Percentiles rank a stretch among this genome's conserved stretches.
These are phyloP conservation scores for Hyphopichia buzzinii DNA, from an alignment of 1,139 yeast genomes.

Conservation along the genomic window DNA sequence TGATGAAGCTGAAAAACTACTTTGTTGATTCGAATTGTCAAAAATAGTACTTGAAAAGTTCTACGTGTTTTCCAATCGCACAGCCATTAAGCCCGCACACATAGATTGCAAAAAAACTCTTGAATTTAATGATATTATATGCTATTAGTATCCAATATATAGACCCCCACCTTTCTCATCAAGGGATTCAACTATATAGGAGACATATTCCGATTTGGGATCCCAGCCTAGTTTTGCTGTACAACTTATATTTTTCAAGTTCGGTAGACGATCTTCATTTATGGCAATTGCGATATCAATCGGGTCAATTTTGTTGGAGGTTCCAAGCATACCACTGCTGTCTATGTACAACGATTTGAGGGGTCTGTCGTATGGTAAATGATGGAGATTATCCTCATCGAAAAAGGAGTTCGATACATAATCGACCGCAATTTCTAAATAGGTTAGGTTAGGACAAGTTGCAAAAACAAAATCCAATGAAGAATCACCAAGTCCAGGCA, in stretches of 20 bases:
- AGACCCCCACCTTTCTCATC: conserved; percentile 45
- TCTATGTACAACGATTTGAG: conserved; percentile 66
- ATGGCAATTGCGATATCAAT: conserved; percentile 85
- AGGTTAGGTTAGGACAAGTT: conserved; percentile 69
- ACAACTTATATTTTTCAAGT: conserved; percentile 59
- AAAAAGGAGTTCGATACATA: conserved; percentile 69
- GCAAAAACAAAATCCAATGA: conserved; percentile 72
- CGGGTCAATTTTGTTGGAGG: conserved; percentile 78
- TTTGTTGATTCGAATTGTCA: too few relatives aligned
- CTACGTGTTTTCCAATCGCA: not conserved
- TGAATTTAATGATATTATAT: not conserved
- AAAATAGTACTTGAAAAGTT: not conserved
- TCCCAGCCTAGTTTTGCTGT: conserved; percentile 89
- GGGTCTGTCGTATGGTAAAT: conserved; percentile 47
- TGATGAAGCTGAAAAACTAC: too few relatives aligned
- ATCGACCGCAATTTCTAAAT: conserved; percentile 74
- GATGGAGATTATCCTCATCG: conserved; percentile 54
- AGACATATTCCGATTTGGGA: conserved; percentile 65
- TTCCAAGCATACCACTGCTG: conserved; percentile 87
- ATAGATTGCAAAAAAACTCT: not conserved
- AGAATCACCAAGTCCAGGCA: conserved; percentile 72
- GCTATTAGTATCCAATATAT: conserved; percentile 37
- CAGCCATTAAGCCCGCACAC: not conserved
- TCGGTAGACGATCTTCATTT: conserved; percentile 72
- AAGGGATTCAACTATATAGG: conserved; percentile 34